Base-by-base conservation (phyloP, 2,329 filamentous ascomycete genomes). In the Leptosphaerulina australis region DNA sequence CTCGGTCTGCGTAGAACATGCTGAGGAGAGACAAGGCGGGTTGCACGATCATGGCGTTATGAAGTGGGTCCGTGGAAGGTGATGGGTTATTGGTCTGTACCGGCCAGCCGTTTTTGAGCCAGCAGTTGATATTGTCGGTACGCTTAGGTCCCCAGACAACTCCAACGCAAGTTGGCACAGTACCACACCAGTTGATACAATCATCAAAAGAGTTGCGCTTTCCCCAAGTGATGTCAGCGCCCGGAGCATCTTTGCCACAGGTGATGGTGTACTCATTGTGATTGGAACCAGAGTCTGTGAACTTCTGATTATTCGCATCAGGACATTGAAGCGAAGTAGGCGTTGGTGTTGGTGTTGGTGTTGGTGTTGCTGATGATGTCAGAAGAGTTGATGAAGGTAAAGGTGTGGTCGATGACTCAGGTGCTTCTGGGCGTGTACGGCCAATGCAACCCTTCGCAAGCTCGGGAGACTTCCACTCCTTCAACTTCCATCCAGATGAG, bases 361-460 rank as follows among this genome's bases (percentile, higher is more conserved):
- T 26, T 8, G 43, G n/a, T 2, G 25, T 43, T 14, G 31, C 20
- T 6, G 39, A 38, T 14, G 31, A 22, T 11, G 17, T 22, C 6
- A 29, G 12, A 7, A 26, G 24, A 20, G 25, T 14, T 9, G 36
- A 38, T 6, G 36, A 18, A 11, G 40, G 20, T 6, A 31, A 38
- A n/a, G n/a, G n/a, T n/a, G n/a, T n/a, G n/a, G n/a, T n/a, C 10
- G 44, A 46, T 26, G 35, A 12, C n/a, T 30, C 29, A 5, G 41
- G 44, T 6, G 22, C 14, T 10, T 50, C 46, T 9, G 22, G 21
- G 15, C 46, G 46, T 11, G 11, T 44, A 17, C 46, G 46, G 14
- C 46, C 46, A 28, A 50, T 44, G 22, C 46, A 50, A 12, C 46
- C 46, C n/a, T 37, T 38, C n/a, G 46, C 46, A 5, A 50, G 46